Evolutionary conservation across 345 rosid genomes (phyloP), one percentile per base, ranked within the genome.

Genomic region (Gossypium ekmanianum): DNA sequence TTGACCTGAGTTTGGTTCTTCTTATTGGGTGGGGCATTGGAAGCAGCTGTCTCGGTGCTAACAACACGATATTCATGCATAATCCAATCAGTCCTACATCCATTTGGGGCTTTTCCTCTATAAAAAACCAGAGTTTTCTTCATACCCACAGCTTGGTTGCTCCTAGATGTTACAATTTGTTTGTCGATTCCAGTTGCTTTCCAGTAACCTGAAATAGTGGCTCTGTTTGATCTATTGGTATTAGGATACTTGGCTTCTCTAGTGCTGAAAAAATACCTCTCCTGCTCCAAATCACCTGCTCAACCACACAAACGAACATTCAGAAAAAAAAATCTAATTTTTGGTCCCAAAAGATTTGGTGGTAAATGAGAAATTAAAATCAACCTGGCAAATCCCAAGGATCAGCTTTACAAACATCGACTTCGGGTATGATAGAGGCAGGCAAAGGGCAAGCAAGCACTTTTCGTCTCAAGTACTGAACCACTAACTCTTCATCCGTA

Each of bases 341-440:
- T 5, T 34, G 41, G 41, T 4, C 20, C 50, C 50, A 45, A 67
- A 3, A 4, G 43, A 16, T 3, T 5, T 7, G 22, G 59, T 72
- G 51, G 24, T 56, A 34, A 34, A 62, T 16, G 47, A 16, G 13
- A 50, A 50, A 50, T 12, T 7, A 54, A 17, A 65, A 76, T 2
- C 2, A 61, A 94, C 98, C 98, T 76, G 97, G 98, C 77, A 94
- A 87, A 65, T 94, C 95, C 97, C 98, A 94, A 59, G 98, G 97
- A 79, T 92, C 95, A 48, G 95, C 81, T 80, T 86, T 91, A 87
- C 95, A 94, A 11, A 91, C 94, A 79, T 94, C 97, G 9, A 90
- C 89, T 80, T 94, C 97, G 18, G 92, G 95, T 61, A 94, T 94
- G 29, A 94, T 84, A 12, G 92, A 88, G 77, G 97, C 94, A 22